Percentiles rank a stretch among this genome's conserved stretches.
These are phyloP conservation scores for Leccinum uliginosum DNA, from an alignment of 768 basidiomycete genomes.

Conservation along the genomic window DNA sequence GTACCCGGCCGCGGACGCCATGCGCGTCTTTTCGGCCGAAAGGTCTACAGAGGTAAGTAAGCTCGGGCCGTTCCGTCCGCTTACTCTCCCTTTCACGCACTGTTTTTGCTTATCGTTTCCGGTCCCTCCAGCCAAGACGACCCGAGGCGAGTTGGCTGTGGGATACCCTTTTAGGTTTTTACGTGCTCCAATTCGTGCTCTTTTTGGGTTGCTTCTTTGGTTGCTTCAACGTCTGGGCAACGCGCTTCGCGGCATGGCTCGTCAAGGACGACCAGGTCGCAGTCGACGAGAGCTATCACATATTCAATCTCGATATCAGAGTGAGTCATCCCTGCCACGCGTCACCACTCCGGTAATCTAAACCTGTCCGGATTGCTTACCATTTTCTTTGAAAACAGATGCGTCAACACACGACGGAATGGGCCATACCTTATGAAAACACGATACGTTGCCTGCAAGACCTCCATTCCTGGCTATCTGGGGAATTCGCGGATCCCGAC, in stretches of 20 bases:
- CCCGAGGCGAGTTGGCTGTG: conserved; percentile 61
- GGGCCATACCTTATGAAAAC: conserved; percentile 77
- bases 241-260: conserved; percentile 66
- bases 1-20: conserved; percentile 75
- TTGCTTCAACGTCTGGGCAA: conserved; percentile 58
- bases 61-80: conserved; percentile 10
- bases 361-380: conserved; percentile 4
- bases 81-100: not conserved
- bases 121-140: conserved; percentile 41
- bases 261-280: conserved; percentile 48
- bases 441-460: conserved; percentile 66
- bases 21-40: conserved; percentile 71
- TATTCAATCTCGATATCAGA: conserved; percentile 93
- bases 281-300: conserved; percentile 72
- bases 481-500: conserved; percentile 58
- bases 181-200: conserved; percentile 79
- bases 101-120: conserved; percentile 6
- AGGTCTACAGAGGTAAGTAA: conserved; percentile 70
- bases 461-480: conserved; percentile 65
- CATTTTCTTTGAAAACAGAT: conserved; percentile 38
- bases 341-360: not conserved
- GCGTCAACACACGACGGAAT: conserved; percentile 92
- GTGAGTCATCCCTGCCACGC: conserved; percentile 42
- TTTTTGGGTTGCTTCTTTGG: conserved; percentile 69
- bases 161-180: conserved; percentile 70